Percentiles rank a stretch among this genome's conserved stretches.
phyloP scores from a whole-genome alignment of 371 early-diverging fungal species.

The Mucor irregularis region DNA sequence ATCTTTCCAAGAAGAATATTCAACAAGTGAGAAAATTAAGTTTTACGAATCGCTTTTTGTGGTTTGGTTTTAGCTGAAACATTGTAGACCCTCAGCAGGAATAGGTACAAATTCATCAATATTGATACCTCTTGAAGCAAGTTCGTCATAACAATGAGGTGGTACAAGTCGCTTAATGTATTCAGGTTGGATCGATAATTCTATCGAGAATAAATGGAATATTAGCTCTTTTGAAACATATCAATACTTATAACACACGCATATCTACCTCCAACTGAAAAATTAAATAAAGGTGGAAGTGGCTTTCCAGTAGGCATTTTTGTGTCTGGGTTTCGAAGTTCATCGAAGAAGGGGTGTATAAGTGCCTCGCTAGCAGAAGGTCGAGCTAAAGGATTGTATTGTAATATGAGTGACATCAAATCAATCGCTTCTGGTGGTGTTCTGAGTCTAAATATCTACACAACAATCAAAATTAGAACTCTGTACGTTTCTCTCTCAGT shows the following conservation, averaged over 20 bases:
- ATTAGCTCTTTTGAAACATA: not conserved
- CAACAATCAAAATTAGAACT: not conserved
- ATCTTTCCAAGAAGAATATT: too few species aligned
- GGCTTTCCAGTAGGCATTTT: slow-evolving; percentile 78
- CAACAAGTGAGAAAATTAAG: too few species aligned
- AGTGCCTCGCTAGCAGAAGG: slow-evolving; percentile 95
- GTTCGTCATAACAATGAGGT: slow-evolving; percentile 56
- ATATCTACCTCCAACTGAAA: slow-evolving; percentile 75
- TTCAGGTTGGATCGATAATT: slow-evolving; percentile 53
- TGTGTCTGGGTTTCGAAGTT: slow-evolving; percentile 86
- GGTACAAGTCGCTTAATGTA: slow-evolving; percentile 64
- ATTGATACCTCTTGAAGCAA: slow-evolving; percentile 46
- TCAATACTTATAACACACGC: too few species aligned
- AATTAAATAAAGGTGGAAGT: slow-evolving; percentile 92
- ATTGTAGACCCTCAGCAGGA: slow-evolving; percentile 26
- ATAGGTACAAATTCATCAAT: slow-evolving; percentile 38
- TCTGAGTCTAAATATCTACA: slow-evolving; percentile 23
- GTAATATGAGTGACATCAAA: slow-evolving; percentile 85
- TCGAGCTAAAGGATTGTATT: slow-evolving; percentile 93
- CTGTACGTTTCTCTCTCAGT: not conserved
- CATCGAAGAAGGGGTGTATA: slow-evolving; percentile 96
- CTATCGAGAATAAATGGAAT: slow-evolving; percentile 12
- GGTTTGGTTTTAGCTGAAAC: too few species aligned
- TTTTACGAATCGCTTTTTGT: too few species aligned
- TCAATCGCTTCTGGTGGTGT: slow-evolving; percentile 87